Evolutionary conservation across 179 eudicot species (phyloP).

Genomic region (Vitellaria paradoxa): DNA sequence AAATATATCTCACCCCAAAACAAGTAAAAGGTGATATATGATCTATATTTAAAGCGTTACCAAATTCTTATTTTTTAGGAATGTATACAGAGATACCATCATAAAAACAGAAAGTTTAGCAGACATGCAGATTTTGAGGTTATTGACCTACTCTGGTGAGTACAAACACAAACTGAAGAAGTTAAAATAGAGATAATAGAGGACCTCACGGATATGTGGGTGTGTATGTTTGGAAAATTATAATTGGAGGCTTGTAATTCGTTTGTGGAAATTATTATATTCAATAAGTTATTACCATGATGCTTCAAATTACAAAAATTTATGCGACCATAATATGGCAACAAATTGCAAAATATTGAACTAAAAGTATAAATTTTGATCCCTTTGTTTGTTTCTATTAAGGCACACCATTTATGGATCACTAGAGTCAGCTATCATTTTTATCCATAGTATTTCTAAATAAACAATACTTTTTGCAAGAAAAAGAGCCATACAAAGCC

Average conservation of each 20-base stretch:
- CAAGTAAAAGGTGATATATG: background rate
- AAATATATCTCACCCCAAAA: background rate
- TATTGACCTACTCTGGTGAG: background rate
- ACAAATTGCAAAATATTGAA: background rate
- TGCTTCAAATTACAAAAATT: constrained; percentile 3
- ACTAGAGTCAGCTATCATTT: background rate
- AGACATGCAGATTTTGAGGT: background rate
- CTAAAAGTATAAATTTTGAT: background rate
- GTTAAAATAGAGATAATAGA: background rate
- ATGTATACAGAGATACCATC: background rate
- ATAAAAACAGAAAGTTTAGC: background rate
- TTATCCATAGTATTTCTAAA: background rate
- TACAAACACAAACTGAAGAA: background rate
- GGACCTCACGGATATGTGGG: background rate
- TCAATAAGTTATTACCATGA: background rate
- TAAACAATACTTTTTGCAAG: background rate
- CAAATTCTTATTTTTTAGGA: background rate
- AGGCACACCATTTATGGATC: background rate
- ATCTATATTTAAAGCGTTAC: background rate
- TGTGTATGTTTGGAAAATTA: too few species aligned
- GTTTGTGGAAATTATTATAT: background rate
- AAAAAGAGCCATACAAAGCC: constrained; percentile 6
- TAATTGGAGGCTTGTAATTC: background rate
- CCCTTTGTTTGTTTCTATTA: background rate
- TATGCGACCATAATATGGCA: background rate